phyloP scores from a whole-genome alignment of 1,284 basidiomycete species.

The Leccinum cinnamomeum region DNA sequence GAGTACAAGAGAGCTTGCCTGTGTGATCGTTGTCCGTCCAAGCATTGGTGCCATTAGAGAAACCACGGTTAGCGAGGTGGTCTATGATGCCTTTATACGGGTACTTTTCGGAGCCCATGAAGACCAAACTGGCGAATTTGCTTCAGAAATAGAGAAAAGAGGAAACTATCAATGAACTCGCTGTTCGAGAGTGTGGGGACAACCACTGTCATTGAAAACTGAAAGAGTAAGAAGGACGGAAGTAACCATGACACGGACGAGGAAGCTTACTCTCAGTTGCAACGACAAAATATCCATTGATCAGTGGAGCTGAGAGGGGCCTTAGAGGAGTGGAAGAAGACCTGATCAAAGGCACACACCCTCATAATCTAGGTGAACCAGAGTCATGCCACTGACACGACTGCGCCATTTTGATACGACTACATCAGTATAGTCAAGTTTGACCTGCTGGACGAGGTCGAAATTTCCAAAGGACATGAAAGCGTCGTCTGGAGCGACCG shows the following conservation, averaged over 20 bases:
- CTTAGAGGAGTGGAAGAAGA: slow-evolving; percentile 7
- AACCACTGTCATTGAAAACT: slow-evolving; percentile 93
- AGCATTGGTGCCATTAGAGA: slow-evolving; percentile 90
- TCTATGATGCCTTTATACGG: slow-evolving; percentile 98
- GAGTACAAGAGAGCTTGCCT: slow-evolving; percentile 9
- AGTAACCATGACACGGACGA: neutral
- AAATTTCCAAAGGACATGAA: slow-evolving; percentile 63
- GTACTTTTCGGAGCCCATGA: slow-evolving; percentile 93
- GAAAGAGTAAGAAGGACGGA: slow-evolving; percentile 7
- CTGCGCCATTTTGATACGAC: slow-evolving; percentile 85
- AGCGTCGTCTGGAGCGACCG: slow-evolving; percentile 9
- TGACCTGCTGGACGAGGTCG: slow-evolving; percentile 71
- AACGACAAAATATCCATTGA: slow-evolving; percentile 92
- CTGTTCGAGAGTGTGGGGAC: slow-evolving; percentile 95
- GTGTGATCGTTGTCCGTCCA: slow-evolving; percentile 89
- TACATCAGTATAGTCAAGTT: slow-evolving; percentile 76
- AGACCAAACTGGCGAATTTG: slow-evolving; percentile 64
- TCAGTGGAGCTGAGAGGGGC: slow-evolving; percentile 66
- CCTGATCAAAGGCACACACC: slow-evolving; percentile 41
- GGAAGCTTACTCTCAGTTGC: slow-evolving; percentile 80
- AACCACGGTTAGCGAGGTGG: slow-evolving; percentile 95
- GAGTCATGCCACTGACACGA: slow-evolving; percentile 71
- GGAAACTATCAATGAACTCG: slow-evolving; percentile 37
- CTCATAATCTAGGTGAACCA: slow-evolving; percentile 83
- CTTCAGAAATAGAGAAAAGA: slow-evolving; percentile 6